Percentiles rank a stretch among this genome's conserved stretches.
phyloP scores from a whole-genome alignment of 148 eudicot genomes.

The Camellia granthamiana region DNA sequence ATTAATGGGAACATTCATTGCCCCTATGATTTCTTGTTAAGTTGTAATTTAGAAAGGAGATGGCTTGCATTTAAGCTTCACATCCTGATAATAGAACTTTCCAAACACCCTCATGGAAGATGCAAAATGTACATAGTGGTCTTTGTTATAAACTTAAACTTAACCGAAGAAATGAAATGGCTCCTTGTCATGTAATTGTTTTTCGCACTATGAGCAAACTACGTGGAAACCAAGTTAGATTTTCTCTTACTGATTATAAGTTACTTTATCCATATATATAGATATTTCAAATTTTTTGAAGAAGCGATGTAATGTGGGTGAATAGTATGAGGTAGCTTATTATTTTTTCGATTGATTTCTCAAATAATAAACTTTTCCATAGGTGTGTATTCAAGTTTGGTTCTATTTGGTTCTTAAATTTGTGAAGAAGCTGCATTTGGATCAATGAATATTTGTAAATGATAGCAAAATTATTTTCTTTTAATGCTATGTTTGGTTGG shows the following conservation, averaged over 20 bases:
- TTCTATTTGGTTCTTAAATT: too few species aligned
- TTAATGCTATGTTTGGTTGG: too few species aligned
- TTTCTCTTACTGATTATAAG: background rate
- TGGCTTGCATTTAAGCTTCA: constrained; percentile 2
- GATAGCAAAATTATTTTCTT: too few species aligned
- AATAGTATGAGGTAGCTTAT: background rate
- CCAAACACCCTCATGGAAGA: background rate
- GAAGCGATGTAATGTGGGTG: background rate
- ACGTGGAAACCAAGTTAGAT: background rate
- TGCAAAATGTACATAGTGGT: background rate
- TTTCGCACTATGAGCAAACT: too few species aligned
- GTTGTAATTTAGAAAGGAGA: background rate
- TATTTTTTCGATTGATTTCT: too few species aligned
- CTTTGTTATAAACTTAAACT: background rate
- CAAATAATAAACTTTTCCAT: too few species aligned
- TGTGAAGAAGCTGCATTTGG: too few species aligned
- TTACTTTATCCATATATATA: background rate
- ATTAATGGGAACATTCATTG: background rate
- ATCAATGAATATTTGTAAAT: too few species aligned
- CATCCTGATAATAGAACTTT: background rate
- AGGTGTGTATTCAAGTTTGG: too few species aligned
- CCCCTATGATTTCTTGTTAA: background rate
- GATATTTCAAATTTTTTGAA: background rate
- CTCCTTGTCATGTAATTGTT: background rate
- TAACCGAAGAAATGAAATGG: background rate